Evolutionary conservation across 306 rosid genomes (phyloP).

Genomic region (Vigna nakashimae): DNA sequence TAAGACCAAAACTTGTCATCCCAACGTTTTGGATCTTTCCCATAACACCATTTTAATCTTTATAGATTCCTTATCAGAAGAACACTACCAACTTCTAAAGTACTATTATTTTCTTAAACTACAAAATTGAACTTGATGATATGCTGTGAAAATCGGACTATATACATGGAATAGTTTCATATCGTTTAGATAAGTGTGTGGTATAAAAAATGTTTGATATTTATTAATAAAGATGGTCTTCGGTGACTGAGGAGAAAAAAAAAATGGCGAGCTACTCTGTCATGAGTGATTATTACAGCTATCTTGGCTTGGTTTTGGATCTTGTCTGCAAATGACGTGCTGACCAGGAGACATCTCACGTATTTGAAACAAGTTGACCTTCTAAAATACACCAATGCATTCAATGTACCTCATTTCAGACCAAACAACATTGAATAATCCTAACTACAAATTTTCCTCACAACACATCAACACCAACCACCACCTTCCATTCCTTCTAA

Average conservation of each 20-base stretch:
- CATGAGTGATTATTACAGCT: conserved; percentile 40
- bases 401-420: conserved; percentile 35
- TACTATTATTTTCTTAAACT: not conserved
- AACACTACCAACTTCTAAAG: not conserved
- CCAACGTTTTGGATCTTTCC: conserved; percentile 11
- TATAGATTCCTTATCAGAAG: conserved; percentile 41
- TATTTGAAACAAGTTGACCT: conserved; percentile 44
- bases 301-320: conserved; percentile 28
- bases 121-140: not conserved
- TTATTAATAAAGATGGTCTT: not conserved
- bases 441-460: conserved; percentile 14
- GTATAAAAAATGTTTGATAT: too few species aligned
- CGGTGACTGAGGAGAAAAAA: not conserved
- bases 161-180: conserved; percentile 7
- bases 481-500: not conserved
- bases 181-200: too few species aligned
- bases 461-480: conserved; percentile 8
- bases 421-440: not conserved
- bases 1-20: not conserved
- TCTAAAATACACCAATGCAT: conserved; percentile 29
- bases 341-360: conserved; percentile 45
- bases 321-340: conserved; percentile 39
- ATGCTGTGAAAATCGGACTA: conserved; percentile 28
- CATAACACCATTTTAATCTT: not conserved
- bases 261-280: not conserved